These are phyloP conservation scores for Simplicillium aogashimaense DNA, from an alignment of 2,329 filamentous ascomycete genomes.

Conservation along the genomic window DNA sequence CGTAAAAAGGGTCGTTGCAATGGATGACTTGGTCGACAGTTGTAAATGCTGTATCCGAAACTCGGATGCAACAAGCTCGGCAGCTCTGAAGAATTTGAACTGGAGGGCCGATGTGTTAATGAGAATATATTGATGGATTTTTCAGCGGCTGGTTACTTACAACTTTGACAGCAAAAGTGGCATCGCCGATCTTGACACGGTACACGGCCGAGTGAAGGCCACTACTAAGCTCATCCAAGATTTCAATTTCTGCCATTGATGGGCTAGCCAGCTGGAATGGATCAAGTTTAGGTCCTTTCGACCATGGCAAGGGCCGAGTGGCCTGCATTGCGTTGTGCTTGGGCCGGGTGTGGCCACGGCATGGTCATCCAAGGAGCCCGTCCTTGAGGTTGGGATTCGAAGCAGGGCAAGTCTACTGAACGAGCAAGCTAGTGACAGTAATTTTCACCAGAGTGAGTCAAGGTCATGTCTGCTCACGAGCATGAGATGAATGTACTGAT, in stretches of 20 bases:
- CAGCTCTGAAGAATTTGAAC: not conserved
- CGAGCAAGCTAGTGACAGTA: no score
- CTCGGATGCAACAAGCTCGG: not conserved
- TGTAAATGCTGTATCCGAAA: not conserved
- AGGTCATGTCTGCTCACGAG: no score
- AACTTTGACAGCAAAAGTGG: not conserved
- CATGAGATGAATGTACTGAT: no score
- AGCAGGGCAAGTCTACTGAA: no score
- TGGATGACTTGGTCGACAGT: not conserved
- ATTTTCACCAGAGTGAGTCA: no score
- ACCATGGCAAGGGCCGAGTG: not conserved
- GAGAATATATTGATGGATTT: no score
- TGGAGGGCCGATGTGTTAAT: not conserved
- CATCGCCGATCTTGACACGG: not conserved
- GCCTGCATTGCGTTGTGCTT: no score
- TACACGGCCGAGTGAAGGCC: not conserved
- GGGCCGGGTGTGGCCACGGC: no score
- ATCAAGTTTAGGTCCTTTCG: not conserved
- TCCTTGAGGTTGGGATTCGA: no score
- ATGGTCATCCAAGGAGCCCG: no score
- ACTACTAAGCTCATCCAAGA: not conserved
- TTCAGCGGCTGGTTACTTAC: not conserved
- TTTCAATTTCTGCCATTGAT: no score
- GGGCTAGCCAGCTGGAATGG: no score
- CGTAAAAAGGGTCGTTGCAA: slow-evolving; percentile 1